Conservation (phyloP, 805 yeast species). For the Myxozyma sirexii region DNA sequence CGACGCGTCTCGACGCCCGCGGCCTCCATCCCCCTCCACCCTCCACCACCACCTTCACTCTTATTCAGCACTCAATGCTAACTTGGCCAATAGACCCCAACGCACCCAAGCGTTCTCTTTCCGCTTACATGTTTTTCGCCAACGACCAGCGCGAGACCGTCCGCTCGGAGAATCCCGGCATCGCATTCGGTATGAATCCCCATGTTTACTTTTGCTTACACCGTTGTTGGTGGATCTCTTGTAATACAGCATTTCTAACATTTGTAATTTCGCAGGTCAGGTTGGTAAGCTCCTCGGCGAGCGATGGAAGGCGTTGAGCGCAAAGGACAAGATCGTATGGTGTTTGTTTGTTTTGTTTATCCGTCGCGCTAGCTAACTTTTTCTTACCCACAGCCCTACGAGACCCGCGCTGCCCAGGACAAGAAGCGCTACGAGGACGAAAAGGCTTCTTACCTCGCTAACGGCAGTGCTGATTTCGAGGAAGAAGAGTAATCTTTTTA, state of each 20-base stretch:
- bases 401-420: slow-evolving; percentile 90
- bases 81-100: slow-evolving; percentile 67
- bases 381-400: slow-evolving; percentile 63
- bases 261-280: slow-evolving; percentile 52
- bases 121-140: slow-evolving; percentile 99
- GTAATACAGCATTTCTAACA: background rate
- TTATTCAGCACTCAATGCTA: background rate
- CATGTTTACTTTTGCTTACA: background rate
- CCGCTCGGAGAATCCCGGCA: slow-evolving; percentile 95
- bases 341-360: background rate
- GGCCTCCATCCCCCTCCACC: background rate
- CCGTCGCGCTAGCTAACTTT: background rate
- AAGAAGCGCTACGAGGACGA: slow-evolving; percentile 97
- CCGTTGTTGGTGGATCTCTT: too few species aligned
- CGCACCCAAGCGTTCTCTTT: slow-evolving; percentile 98
- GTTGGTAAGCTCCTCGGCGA: slow-evolving; percentile 95
- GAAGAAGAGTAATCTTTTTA: slow-evolving; percentile 35
- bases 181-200: slow-evolving; percentile 65
- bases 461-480: slow-evolving; percentile 45
- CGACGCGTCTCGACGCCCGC: slow-evolving; percentile 7
- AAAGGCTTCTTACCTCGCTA: slow-evolving; percentile 77
- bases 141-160: slow-evolving; percentile 96
- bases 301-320: slow-evolving; percentile 88
- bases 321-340: slow-evolving; percentile 63
- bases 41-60: background rate